phyloP scores from a whole-genome alignment of 1,139 yeast genomes.

The Meyerozyma guilliermondii region DNA sequence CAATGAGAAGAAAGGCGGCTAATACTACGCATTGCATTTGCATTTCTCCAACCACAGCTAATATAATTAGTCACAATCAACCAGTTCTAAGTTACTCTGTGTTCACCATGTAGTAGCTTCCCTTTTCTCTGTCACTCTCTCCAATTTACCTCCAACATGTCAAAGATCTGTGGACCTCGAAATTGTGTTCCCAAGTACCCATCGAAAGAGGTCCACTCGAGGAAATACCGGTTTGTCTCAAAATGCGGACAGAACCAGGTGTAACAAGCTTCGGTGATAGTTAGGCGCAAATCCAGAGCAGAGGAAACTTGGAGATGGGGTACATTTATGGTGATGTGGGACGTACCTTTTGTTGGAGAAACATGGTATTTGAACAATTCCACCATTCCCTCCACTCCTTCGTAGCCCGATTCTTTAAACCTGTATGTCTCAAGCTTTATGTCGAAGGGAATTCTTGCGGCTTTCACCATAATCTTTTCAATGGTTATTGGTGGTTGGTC shows the following conservation, averaged over 20 bases:
- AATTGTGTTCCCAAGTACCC: constrained; percentile 61
- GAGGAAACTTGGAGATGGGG: neutral
- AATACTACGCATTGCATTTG: constrained; percentile 7
- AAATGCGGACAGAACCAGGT: constrained; percentile 16
- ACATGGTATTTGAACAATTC: neutral
- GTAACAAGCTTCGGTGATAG: neutral
- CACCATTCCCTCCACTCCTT: neutral
- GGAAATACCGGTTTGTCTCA: constrained; percentile 6
- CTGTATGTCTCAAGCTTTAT: neutral
- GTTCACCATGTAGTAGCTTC: too few species aligned
- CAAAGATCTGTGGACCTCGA: constrained; percentile 53
- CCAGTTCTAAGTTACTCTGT: neutral
- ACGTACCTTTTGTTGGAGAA: neutral
- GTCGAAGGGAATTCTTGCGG: neutral
- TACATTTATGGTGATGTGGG: neutral
- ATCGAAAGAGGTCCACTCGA: constrained; percentile 58
- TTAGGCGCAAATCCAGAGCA: neutral
- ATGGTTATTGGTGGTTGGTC: neutral
- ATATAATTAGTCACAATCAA: too few species aligned
- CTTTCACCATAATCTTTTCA: neutral
- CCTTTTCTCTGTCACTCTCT: neutral
- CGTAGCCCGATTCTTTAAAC: neutral
- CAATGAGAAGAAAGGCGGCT: constrained; percentile 58
- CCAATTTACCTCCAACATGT: constrained; percentile 40
- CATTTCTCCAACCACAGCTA: neutral